Evolutionary conservation across 2,329 filamentous ascomycete species (phyloP), one percentile per base, ranked within the genome.

Genomic region (Eurotiales sp.): DNA sequence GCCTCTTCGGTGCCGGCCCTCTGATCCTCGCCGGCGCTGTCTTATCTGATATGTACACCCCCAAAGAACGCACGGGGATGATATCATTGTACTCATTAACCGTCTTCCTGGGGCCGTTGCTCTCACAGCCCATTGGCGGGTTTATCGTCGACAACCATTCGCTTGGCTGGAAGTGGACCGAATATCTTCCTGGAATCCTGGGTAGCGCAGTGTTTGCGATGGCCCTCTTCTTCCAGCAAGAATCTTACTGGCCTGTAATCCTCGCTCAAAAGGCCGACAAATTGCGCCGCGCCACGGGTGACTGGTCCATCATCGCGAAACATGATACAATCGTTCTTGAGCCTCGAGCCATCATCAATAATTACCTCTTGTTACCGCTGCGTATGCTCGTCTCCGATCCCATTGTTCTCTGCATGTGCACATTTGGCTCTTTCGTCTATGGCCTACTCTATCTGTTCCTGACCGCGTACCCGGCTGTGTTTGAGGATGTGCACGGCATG

Each of bases 1-100:
- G 85, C 15, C 66, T 79, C 14, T 84, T 84, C 43, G 85, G 85
- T 36, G 79, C 79, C 4, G 77, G 77, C 17, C 79, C 83, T 0
- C 65, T 88, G 15, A 85, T 84, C 0, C 84, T 85, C 56, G 85
- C 84, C 6, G 83, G 82, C 25, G 84, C 84, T n/a, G 80, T 81
- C 1, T 83, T 89, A 40, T 79, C 83, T 25, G 86, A 89, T 65
- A 75, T 88, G 67, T 77, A 86, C 42, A 61, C 64, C 0, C 77
- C 79, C 48, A 78, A 83, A 60, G 73, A 80, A 55, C 74, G 83
- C 46, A 83, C 80, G 19, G 67, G 69, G 3, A 81, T 80, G 44
- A 84, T 86, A 79, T 72, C 77, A 1, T 59, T 73, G 27, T 77
- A 74, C 61, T 68, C 68, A 8, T 48, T 53, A 10, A 58, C 58